Evolutionary conservation across 345 rosid species (phyloP), one percentile per base, ranked within the genome.

Genomic region (Mercurialis annua): DNA sequence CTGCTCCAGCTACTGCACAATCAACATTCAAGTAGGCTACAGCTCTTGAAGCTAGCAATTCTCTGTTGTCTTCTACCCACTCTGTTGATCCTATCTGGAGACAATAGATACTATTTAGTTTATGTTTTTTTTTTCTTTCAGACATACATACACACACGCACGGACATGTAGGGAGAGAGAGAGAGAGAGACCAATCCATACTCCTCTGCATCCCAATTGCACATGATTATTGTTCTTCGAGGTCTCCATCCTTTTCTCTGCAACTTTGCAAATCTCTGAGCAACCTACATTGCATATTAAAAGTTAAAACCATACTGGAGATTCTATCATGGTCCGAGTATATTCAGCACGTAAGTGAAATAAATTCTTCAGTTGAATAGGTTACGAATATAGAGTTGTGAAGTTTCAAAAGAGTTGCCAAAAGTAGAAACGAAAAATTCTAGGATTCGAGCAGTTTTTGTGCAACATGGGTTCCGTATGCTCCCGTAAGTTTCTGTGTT

Each of bases 191-290:
- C 96, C 92, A 89, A 76, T 52, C 88, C 88, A 63, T 92, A 89
- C 77, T 92, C 94, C 85, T 92, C 96, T 9, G 96, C 96, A 59
- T 89, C 98, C 98, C 96, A 92, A 52, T 85, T 89, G 79, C 96
- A 89, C 65, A 89, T 67, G 51, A 89, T 21, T 23, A 89, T 86
- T 33, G 98, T 89, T 72, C 90, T 65, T 46, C 92, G 67, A 61
- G 98, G 94, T 78, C 69, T 89, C 98, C 96, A 86, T 38, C 94
- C 98, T 64, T 29, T 67, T 55, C 78, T 74, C 72, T 73, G 84
- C 44, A 89, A 76, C 82, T 87, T 89, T 66, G 62, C 71, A 11
- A 89, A 73, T 74, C 96, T 89, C 67, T 81, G 76, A 7, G 89
- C 92, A 33, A 89, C 75, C 96, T 92, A 62, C 66, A 69, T 0